These are phyloP conservation scores for Cercophora samala DNA, from an alignment of 495 filamentous ascomycete species.

Conservation along the genomic window DNA sequence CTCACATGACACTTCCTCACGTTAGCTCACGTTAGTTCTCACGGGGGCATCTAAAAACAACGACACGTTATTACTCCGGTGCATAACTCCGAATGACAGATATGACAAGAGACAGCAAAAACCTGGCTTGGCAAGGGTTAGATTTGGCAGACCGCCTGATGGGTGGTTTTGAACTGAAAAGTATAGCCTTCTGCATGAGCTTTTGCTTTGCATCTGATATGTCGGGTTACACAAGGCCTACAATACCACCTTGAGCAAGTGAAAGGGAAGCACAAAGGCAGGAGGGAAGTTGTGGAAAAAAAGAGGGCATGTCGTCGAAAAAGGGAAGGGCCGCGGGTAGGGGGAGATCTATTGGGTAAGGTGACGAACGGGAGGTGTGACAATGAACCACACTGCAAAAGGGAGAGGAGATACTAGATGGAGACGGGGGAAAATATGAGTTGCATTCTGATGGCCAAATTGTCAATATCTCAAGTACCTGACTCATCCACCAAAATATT, in stretches of 20 bases:
- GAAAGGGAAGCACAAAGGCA: neutral
- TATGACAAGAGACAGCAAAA: neutral
- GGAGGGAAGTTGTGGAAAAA: too few relatives aligned
- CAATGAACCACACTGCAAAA: neutral
- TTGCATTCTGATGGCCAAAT: neutral
- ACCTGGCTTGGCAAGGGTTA: neutral
- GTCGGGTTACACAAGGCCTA: neutral
- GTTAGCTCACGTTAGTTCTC: slow-evolving; percentile 4
- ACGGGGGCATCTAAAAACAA: neutral
- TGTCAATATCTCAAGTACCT: neutral
- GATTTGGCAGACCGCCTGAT: neutral
- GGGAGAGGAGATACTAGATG: neutral
- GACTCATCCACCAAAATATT: neutral
- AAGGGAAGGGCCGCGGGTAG: neutral
- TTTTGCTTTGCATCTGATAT: neutral
- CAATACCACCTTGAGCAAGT: neutral
- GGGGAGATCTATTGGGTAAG: too few relatives aligned
- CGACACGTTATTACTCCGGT: neutral
- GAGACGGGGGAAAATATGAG: neutral
- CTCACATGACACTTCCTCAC: slow-evolving; percentile 23
- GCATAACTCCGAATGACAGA: neutral
- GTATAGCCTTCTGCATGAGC: neutral
- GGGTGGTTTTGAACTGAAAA: neutral
- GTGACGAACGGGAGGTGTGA: neutral
- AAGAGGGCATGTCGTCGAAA: too few relatives aligned